A percentile compares a stretch with the other conserved stretches of the same genome.
Conservation (phyloP, 805 yeast genomes). For the Isabelozyma rhagii region DNA sequence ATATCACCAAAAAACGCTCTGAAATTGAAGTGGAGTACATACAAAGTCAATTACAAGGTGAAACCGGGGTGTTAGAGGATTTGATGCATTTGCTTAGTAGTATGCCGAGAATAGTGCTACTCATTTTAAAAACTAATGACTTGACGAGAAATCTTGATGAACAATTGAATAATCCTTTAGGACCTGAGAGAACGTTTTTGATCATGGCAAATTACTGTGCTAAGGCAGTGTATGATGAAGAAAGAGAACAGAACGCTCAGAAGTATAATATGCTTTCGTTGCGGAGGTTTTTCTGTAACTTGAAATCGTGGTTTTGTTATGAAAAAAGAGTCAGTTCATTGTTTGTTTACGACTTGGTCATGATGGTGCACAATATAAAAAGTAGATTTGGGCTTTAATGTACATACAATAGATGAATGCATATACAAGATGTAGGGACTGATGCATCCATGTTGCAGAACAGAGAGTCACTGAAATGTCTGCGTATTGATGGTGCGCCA, state of each 20-base stretch:
- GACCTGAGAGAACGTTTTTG: constrained; percentile 82
- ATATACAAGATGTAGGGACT: neutral
- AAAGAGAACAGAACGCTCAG: constrained; percentile 36
- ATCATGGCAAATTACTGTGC: constrained; percentile 93
- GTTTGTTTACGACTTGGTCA: constrained; percentile 28
- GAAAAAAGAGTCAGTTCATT: constrained; percentile 29
- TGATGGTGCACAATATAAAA: constrained; percentile 17
- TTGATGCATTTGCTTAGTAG: constrained; percentile 74
- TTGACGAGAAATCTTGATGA: constrained; percentile 88
- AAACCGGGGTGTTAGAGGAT: constrained; percentile 63
- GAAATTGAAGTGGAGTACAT: constrained; percentile 65
- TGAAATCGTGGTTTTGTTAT: constrained; percentile 31
- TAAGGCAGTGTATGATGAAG: constrained; percentile 68
- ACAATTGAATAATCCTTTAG: constrained; percentile 72
- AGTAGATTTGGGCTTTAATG: constrained; percentile 1
- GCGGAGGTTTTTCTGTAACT: constrained; percentile 1
- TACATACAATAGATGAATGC: neutral
- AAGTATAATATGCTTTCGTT: constrained; percentile 16
- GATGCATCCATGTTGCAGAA: neutral
- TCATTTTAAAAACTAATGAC: constrained; percentile 92
- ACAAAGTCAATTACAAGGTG: constrained; percentile 55
- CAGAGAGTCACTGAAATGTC: too few relatives aligned
- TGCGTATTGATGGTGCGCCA: too few relatives aligned
- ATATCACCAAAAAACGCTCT: constrained; percentile 51
- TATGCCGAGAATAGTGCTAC: constrained; percentile 81